phyloP scores from a whole-genome alignment of 78 protist genomes.

The Bodo saltans region DNA sequence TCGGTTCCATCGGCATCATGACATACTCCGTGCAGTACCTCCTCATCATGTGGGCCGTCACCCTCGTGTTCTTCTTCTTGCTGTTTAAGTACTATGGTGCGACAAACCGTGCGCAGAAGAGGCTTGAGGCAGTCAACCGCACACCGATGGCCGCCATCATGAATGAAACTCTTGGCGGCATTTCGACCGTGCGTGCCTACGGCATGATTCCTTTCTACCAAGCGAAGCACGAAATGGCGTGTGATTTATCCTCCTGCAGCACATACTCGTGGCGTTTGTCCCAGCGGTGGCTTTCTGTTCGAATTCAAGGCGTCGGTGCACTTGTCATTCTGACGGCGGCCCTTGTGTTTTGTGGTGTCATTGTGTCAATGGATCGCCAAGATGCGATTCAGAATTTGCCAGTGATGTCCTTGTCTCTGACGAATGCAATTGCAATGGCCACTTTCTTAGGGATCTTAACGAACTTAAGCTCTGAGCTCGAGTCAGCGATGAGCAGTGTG shows the following conservation, averaged over 20 bases:
- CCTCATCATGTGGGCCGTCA: conserved; percentile 42
- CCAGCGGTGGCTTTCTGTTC: conserved; percentile 70
- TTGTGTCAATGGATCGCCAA: background rate
- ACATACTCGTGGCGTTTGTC: conserved; percentile 39
- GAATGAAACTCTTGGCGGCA: conserved; percentile 82
- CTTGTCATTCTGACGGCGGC: conserved; percentile 44
- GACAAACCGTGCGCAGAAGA: conserved; percentile 70
- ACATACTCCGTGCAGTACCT: conserved; percentile 55
- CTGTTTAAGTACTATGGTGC: conserved; percentile 63
- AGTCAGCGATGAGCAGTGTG: conserved; percentile 31
- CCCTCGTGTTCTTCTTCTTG: conserved; percentile 49
- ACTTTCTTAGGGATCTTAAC: background rate
- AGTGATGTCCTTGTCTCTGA: conserved; percentile 40
- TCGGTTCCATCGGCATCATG: conserved; percentile 24
- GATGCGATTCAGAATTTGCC: conserved; percentile 4
- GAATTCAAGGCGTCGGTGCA: conserved; percentile 59
- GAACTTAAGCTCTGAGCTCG: conserved; percentile 12
- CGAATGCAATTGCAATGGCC: conserved; percentile 41
- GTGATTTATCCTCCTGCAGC: conserved; percentile 6
- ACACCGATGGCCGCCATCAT: conserved; percentile 82
- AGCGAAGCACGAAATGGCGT: background rate
- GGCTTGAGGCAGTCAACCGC: conserved; percentile 71
- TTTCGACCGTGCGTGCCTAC: conserved; percentile 86
- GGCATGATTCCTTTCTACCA: background rate
- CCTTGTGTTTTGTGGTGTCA: background rate